A percentile compares a stretch with the other conserved stretches of the same genome.
These are phyloP conservation scores for Coccomyxa subellipsoidea DNA, from an alignment of 163 green algal genomes.

Conservation along the genomic window DNA sequence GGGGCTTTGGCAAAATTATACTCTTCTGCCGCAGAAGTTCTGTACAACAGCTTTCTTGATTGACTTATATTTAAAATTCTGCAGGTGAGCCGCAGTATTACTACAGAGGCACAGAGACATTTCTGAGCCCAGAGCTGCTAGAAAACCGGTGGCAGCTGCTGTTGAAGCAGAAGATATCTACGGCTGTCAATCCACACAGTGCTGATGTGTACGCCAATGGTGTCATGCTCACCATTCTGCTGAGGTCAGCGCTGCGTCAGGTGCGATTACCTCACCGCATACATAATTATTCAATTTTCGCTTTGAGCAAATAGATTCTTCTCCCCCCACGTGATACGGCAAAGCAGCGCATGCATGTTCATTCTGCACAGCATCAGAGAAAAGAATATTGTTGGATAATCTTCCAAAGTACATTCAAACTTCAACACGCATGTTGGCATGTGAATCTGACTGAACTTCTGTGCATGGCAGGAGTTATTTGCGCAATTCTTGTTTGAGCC, in stretches of 20 bases:
- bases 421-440: too few species aligned
- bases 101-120: not conserved
- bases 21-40: too few species aligned
- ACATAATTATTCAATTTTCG: too few species aligned
- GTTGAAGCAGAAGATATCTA: not conserved
- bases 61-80: not conserved
- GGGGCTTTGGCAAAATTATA: too few species aligned
- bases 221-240: not conserved
- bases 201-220: not conserved
- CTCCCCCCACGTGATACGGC: too few species aligned
- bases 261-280: not conserved
- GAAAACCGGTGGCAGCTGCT: not conserved
- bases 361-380: too few species aligned
- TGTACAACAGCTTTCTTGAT: too few species aligned
- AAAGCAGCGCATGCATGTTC: too few species aligned
- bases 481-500: not conserved
- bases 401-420: too few species aligned
- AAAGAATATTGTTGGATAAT: too few species aligned
- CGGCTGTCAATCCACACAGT: not conserved
- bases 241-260: not conserved
- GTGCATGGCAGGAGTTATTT: not conserved
- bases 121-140: not conserved
- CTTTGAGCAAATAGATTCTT: too few species aligned
- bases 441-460: not conserved
- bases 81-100: not conserved